These are phyloP conservation scores for Pulveroboletus sp. DNA, from an alignment of 768 basidiomycete species.

Conservation along the genomic window DNA sequence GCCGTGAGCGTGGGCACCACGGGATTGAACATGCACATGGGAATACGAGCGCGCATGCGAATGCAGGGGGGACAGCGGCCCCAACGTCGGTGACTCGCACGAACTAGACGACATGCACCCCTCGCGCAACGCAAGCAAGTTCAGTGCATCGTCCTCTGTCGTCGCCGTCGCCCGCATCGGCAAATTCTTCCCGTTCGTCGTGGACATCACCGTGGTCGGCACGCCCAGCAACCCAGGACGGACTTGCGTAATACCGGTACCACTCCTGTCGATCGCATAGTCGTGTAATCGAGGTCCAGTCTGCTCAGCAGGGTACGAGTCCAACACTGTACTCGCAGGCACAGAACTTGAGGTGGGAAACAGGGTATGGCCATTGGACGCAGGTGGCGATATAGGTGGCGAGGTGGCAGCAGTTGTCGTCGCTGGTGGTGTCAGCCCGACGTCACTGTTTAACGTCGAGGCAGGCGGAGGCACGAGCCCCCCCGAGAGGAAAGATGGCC, in stretches of 20 bases:
- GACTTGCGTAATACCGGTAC: constrained; percentile 48
- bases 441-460: constrained; percentile 9
- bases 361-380: constrained; percentile 4
- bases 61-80: not conserved
- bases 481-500: constrained; percentile 80
- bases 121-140: constrained; percentile 20
- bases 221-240: constrained; percentile 52
- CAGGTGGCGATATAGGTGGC: constrained; percentile 5
- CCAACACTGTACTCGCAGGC: constrained; percentile 29
- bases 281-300: constrained; percentile 62
- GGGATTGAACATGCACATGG: not conserved
- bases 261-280: constrained; percentile 43
- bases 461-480: constrained; percentile 57
- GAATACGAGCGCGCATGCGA: not conserved
- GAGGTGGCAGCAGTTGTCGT: not conserved
- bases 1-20: not conserved
- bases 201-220: constrained; percentile 4
- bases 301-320: not conserved
- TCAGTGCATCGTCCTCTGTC: constrained; percentile 24
- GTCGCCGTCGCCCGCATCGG: constrained; percentile 8
- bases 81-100: not conserved
- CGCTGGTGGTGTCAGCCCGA: constrained; percentile 13
- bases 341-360: constrained; percentile 49
- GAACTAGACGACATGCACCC: constrained; percentile 3
- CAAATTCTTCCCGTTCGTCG: not conserved